phyloP scores from a whole-genome alignment of 176 grass and related monocot species.

The Stipa capillata region DNA sequence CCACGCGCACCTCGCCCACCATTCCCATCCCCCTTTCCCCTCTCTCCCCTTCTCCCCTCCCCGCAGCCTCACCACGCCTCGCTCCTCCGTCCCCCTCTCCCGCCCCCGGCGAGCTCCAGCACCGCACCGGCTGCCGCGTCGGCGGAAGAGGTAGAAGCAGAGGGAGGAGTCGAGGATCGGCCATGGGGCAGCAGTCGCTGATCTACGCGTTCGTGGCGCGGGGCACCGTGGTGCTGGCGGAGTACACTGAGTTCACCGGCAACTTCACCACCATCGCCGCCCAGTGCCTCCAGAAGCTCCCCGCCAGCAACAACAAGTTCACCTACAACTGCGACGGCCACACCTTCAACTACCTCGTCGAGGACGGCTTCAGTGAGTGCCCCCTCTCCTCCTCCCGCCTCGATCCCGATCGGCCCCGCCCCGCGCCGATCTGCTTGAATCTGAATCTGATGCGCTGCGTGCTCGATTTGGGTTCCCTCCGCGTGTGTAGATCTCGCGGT shows the following conservation, averaged over 20 bases:
- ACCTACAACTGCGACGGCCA: slow-evolving; percentile 94
- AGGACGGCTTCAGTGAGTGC: slow-evolving; percentile 83
- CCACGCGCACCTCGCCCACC: not conserved
- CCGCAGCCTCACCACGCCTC: not conserved
- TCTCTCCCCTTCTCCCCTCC: not conserved
- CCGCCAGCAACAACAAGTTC: slow-evolving; percentile 91
- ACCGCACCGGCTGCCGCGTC: not conserved
- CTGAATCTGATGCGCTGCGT: slow-evolving; percentile 7
- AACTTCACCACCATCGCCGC: slow-evolving; percentile 95
- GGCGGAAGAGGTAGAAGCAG: not conserved
- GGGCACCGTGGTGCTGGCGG: slow-evolving; percentile 71
- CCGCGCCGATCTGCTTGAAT: not conserved
- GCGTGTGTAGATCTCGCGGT: slow-evolving; percentile 24
- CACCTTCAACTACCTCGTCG: slow-evolving; percentile 97
- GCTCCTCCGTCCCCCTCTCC: too few relatives aligned
- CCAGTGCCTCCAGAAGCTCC: slow-evolving; percentile 88
- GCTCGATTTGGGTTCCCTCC: not conserved
- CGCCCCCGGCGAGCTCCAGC: too few relatives aligned
- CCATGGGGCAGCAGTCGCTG: slow-evolving; percentile 85
- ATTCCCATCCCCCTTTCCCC: not conserved
- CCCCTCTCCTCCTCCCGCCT: not conserved
- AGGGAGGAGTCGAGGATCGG: not conserved
- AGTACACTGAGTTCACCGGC: slow-evolving; percentile 91
- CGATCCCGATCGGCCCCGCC: not conserved
- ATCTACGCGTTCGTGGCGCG: slow-evolving; percentile 95